These are phyloP conservation scores for Eucalyptus polyanthemos DNA, from an alignment of 345 rosid genomes.

Conservation along the genomic window DNA sequence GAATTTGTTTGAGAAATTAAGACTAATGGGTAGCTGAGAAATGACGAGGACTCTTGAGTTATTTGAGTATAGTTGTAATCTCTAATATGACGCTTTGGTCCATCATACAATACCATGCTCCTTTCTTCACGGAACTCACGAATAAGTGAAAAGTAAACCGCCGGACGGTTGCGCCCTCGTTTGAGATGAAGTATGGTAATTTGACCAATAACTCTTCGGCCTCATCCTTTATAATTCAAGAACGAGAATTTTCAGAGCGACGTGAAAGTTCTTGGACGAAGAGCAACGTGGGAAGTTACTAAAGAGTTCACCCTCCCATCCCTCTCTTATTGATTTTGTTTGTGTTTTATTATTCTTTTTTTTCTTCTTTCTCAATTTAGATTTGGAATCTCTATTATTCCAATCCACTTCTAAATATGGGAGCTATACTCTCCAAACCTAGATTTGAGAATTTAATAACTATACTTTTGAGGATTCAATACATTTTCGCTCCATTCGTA, in stretches of 20 bases:
- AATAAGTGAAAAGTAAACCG: background rate
- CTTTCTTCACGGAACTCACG: background rate
- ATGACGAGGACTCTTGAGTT: background rate
- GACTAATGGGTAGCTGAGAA: background rate
- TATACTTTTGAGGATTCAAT: background rate
- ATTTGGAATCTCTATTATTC: background rate
- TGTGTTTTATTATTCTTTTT: background rate
- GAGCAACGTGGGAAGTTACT: background rate
- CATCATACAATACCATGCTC: background rate
- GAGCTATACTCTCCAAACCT: background rate
- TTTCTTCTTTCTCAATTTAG: no score
- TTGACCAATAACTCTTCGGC: background rate
- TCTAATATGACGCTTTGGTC: no score
- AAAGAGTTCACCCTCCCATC: background rate
- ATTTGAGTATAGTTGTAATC: background rate
- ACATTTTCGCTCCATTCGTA: rapidly evolving
- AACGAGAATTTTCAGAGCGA: background rate
- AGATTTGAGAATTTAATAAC: background rate
- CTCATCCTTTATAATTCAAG: background rate
- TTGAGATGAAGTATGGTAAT: background rate
- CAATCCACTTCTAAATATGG: background rate
- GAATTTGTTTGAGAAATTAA: background rate
- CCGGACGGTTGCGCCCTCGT: background rate
- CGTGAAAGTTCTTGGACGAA: background rate
- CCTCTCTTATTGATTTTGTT: background rate